Base-by-base conservation (phyloP, 2,329 filamentous ascomycete species). In the Aspergillus sp. region DNA sequence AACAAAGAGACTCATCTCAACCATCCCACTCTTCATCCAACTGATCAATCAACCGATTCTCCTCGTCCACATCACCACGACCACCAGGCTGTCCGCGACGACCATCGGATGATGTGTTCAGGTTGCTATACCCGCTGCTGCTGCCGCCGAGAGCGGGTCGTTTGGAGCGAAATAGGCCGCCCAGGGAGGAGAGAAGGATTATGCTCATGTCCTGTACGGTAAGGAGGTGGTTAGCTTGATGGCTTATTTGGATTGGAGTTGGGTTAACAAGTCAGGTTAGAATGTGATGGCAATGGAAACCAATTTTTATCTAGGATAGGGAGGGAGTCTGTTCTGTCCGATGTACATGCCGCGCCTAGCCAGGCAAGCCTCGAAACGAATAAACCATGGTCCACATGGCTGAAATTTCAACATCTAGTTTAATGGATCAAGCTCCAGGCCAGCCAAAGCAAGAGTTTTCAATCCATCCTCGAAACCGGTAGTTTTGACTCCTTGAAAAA, bases 11-110 rank as follows among this genome's bases (percentile, higher is more conserved):
- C 19, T 19, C 19, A 19, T 39, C 26, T 55, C 48, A 73, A 55
- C 95, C 90, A 57, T 96, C 90, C 91, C 91, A 97, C 64, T 96
- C 90, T 66, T 97, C 91, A 60, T 97, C 93, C 49, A 96, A 75
- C 67, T 96, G 88, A 66, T 97, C 91, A 65, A 98, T 97, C 57
- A 97, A 71, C 52, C 89, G 75, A 67, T 97, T 96, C 70, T 97
- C 93, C 46, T 89, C 90, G 49, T 96, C 91, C 5, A 78, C 68
- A 42, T 73, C 70, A 28, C 47, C 42, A 2, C 56, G 54, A 2
- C 48, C 48, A 12, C 51, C 43, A 9, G 8, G 40, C 10, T 19
- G 4, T n/a, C 35, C 40, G 28, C 40, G 40, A 12, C 12, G 40
- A 19, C 10, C 28, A 29, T 30, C 28, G 9, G 26, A 12, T 29